Conservation (phyloP, 306 rosid genomes). For the Herpetospermum pedunculosum region DNA sequence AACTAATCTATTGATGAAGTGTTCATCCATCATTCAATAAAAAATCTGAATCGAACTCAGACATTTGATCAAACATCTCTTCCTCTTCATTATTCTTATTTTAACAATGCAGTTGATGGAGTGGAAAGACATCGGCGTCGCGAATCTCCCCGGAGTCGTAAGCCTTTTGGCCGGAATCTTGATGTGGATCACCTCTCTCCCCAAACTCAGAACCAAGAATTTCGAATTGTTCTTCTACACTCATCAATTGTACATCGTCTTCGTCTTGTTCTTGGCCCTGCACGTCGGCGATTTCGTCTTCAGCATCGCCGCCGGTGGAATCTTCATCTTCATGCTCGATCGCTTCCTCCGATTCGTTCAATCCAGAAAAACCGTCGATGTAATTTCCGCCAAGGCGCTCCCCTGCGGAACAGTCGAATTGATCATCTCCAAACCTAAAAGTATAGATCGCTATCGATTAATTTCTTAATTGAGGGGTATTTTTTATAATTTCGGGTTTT, state of each 20-base stretch:
- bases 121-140: constrained; percentile 64
- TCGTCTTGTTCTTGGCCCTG: constrained; percentile 57
- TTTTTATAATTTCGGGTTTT: not conserved
- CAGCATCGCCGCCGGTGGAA: constrained; percentile 62
- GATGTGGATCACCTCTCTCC: constrained; percentile 91
- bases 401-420: constrained; percentile 86
- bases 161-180: constrained; percentile 70
- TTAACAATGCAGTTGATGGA: constrained; percentile 47
- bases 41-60: not conserved
- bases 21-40: not conserved
- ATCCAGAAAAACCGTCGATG: constrained; percentile 57
- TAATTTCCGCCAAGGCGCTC: constrained; percentile 62
- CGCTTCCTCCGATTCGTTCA: constrained; percentile 85
- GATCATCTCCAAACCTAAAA: constrained; percentile 69
- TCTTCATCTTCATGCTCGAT: constrained; percentile 68
- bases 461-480: not conserved
- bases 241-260: constrained; percentile 72
- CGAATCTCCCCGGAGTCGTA: constrained; percentile 67
- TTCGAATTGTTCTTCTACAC: constrained; percentile 94
- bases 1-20: too few relatives aligned
- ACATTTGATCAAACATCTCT: not conserved
- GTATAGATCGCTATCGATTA: constrained; percentile 15
- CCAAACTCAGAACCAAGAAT: constrained; percentile 55
- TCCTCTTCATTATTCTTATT: too few relatives aligned
- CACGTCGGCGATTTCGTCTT: constrained; percentile 84